phyloP scores from a whole-genome alignment of 192 early-diverging fungal genomes.

The Mortierella hygrophila region DNA sequence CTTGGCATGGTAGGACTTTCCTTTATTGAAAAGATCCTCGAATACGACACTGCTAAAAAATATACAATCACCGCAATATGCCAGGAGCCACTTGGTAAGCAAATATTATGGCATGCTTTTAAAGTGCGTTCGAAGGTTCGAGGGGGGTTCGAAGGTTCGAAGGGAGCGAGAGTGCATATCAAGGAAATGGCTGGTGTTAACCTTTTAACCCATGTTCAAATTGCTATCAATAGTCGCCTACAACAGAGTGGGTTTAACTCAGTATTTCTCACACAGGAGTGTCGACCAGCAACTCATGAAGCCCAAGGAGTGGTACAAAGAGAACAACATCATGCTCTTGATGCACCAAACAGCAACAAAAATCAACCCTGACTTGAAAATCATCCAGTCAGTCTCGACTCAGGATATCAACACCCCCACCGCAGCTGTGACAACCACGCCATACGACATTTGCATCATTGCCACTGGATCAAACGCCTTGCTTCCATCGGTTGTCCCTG shows the following conservation, averaged over 20 bases:
- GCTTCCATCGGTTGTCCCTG: constrained; percentile 64
- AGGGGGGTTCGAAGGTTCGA: not conserved
- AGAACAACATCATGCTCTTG: constrained; percentile 60
- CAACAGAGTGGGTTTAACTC: constrained; percentile 75
- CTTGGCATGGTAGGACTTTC: constrained; percentile 78
- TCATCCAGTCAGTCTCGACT: constrained; percentile 36
- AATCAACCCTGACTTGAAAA: constrained; percentile 58
- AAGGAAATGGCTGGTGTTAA: not conserved
- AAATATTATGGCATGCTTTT: not conserved
- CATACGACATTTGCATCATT: constrained; percentile 69
- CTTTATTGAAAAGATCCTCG: constrained; percentile 73
- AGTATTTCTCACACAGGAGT: constrained; percentile 70
- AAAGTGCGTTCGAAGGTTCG: not conserved
- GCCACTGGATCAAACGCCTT: constrained; percentile 72
- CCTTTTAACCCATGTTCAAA: not conserved
- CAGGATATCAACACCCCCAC: constrained; percentile 18
- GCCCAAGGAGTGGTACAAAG: constrained; percentile 63
- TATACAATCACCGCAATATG: constrained; percentile 67
- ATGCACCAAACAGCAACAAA: constrained; percentile 55
- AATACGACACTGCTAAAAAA: constrained; percentile 61
- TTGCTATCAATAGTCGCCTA: constrained; percentile 61
- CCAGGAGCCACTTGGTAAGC: constrained; percentile 64
- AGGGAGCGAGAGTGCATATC: not conserved
- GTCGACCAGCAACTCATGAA: constrained; percentile 60
- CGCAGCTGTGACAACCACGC: constrained; percentile 19